Evolutionary conservation across 2,329 filamentous ascomycete genomes (phyloP).

Genomic region (Aspergillus caelatus): DNA sequence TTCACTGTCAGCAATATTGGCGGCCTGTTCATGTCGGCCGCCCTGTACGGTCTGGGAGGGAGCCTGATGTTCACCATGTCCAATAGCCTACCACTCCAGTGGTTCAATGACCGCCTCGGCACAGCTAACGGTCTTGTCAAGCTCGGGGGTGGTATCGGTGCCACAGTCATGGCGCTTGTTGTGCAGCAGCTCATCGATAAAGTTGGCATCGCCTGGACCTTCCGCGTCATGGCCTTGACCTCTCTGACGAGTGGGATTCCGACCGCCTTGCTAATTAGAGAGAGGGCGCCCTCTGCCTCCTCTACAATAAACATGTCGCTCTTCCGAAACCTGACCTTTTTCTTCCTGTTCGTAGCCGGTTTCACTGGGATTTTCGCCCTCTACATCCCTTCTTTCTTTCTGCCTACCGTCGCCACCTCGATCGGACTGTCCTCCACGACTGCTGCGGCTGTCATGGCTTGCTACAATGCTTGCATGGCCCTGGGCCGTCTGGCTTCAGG

Average conservation of each 20-base stretch:
- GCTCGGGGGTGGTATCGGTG: neutral
- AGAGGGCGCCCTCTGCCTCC: neutral
- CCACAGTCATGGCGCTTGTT: neutral
- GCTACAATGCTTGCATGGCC: neutral
- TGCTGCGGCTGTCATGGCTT: neutral
- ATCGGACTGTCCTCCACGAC: neutral
- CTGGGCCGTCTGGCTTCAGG: neutral
- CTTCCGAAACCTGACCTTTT: neutral
- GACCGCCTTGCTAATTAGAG: neutral
- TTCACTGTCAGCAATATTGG: no score
- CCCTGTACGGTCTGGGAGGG: no score
- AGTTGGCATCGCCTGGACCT: slow-evolving; percentile 2
- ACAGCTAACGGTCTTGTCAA: neutral
- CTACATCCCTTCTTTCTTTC: neutral
- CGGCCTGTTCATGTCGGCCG: no score
- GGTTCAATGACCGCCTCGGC: neutral
- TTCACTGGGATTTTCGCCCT: neutral
- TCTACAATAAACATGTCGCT: neutral
- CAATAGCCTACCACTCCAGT: neutral
- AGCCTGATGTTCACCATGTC: neutral
- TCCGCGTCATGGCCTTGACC: neutral
- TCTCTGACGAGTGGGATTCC: neutral
- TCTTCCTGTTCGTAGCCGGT: neutral
- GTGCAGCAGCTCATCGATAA: neutral
- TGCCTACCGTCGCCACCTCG: neutral